Conservation (phyloP, 371 early-diverging fungal genomes). For the Mortierella sp. region DNA sequence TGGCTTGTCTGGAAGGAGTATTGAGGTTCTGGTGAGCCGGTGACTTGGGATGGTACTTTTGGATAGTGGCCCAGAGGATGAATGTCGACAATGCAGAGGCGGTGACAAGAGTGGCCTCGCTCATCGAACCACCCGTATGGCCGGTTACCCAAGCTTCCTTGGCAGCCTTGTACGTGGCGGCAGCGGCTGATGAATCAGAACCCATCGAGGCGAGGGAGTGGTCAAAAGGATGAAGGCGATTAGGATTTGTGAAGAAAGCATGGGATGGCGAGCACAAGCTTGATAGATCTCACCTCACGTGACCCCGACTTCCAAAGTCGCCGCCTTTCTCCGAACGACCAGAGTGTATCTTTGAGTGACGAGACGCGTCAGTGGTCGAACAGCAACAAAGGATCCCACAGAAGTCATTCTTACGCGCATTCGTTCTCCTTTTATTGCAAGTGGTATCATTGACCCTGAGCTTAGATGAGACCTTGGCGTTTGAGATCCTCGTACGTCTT, state of each 20-base stretch:
- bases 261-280: too few species aligned
- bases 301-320: too few species aligned
- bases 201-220: conserved; percentile 9
- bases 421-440: too few species aligned
- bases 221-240: neutral
- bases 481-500: conserved; percentile 97
- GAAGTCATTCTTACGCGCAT: too few species aligned
- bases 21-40: conserved; percentile 22
- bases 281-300: too few species aligned
- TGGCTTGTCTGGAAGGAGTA: conserved; percentile 10
- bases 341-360: too few species aligned
- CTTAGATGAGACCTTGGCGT: conserved; percentile 90
- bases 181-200: conserved; percentile 23
- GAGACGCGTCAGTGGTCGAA: too few species aligned
- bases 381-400: too few species aligned
- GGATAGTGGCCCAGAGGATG: conserved; percentile 36
- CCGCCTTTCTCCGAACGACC: too few species aligned
- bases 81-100: conserved; percentile 56
- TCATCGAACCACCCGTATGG: conserved; percentile 73
- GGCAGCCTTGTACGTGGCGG: conserved; percentile 61
- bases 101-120: conserved; percentile 67
- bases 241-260: neutral
- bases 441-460: too few species aligned
- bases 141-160: conserved; percentile 79
- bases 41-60: conserved; percentile 32